These are phyloP conservation scores for Cystobasidium tubakii DNA, from an alignment of 768 basidiomycete species.

Conservation along the genomic window DNA sequence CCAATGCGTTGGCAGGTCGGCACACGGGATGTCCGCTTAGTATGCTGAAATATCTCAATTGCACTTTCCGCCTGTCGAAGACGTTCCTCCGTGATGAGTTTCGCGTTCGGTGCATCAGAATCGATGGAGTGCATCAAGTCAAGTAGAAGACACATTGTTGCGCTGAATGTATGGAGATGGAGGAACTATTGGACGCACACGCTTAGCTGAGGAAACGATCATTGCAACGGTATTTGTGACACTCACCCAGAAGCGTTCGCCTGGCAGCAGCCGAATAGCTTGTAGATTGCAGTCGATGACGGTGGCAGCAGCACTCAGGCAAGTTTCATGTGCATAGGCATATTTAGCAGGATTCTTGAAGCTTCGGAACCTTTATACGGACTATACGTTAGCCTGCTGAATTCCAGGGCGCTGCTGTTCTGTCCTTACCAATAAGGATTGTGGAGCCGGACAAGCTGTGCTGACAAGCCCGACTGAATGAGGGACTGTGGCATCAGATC, in stretches of 20 bases:
- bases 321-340: neutral
- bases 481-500: neutral
- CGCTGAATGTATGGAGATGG: conserved; percentile 10
- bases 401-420: neutral
- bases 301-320: conserved; percentile 1
- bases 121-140: conserved; percentile 20
- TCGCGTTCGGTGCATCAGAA: neutral
- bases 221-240: neutral
- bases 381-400: neutral
- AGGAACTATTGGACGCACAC: neutral
- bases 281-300: conserved; percentile 10
- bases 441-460: conserved; percentile 7
- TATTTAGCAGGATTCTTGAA: conserved; percentile 9
- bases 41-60: conserved; percentile 3
- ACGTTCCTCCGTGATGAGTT: conserved; percentile 6
- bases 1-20: conserved; percentile 5
- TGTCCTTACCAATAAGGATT: neutral
- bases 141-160: conserved; percentile 17
- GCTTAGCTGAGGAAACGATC: neutral
- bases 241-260: conserved; percentile 11
- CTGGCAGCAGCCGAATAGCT: neutral
- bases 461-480: conserved; percentile 9
- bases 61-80: conserved; percentile 1
- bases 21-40: neutral
- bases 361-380: neutral